phyloP scores from a whole-genome alignment of 2,329 filamentous ascomycete genomes.

The Fusarium sp. region DNA sequence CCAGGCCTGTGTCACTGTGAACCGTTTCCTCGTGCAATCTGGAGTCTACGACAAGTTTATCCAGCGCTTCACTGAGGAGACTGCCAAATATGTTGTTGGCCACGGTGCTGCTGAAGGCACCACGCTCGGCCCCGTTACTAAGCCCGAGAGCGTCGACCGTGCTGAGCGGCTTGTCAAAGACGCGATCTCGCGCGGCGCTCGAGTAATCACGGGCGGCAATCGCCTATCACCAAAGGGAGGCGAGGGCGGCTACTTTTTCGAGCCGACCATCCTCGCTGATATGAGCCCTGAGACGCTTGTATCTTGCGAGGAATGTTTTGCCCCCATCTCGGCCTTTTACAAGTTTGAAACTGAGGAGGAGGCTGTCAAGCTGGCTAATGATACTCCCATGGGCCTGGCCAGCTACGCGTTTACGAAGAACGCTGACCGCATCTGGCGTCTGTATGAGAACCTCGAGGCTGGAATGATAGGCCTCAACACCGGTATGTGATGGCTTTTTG shows the following conservation, averaged over 20 bases:
- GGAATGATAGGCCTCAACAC: conserved; percentile 41
- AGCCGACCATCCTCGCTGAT: conserved; percentile 35
- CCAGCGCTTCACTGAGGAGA: conserved; percentile 12
- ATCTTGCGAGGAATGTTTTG: conserved; percentile 36
- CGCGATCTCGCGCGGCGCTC: conserved; percentile 23
- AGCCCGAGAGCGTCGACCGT: conserved; percentile 17
- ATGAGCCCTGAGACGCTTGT: conserved; percentile 14
- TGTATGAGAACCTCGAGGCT: conserved; percentile 38
- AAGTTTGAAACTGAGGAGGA: conserved; percentile 38
- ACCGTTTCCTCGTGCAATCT: conserved; percentile 71
- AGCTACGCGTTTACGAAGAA: conserved; percentile 39
- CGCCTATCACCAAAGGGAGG: conserved; percentile 2
- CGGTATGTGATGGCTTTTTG: neutral
- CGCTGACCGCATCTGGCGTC: conserved; percentile 15
- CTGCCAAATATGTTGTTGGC: conserved; percentile 21
- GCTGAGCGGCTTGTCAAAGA: conserved; percentile 29
- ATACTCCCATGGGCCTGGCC: conserved; percentile 32
- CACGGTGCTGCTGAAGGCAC: conserved; percentile 26
- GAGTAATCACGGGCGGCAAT: conserved; percentile 17
- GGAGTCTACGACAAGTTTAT: conserved; percentile 68
- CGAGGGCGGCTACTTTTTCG: conserved; percentile 29
- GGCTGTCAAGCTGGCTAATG: conserved; percentile 26
- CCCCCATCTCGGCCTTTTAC: conserved; percentile 28
- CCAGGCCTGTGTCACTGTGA: conserved; percentile 78
- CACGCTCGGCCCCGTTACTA: conserved; percentile 36